A percentile compares a stretch with the other conserved stretches of the same genome.
Conservation (phyloP, 352 stramenopile genomes). For the Phytophthora fragariae region DNA sequence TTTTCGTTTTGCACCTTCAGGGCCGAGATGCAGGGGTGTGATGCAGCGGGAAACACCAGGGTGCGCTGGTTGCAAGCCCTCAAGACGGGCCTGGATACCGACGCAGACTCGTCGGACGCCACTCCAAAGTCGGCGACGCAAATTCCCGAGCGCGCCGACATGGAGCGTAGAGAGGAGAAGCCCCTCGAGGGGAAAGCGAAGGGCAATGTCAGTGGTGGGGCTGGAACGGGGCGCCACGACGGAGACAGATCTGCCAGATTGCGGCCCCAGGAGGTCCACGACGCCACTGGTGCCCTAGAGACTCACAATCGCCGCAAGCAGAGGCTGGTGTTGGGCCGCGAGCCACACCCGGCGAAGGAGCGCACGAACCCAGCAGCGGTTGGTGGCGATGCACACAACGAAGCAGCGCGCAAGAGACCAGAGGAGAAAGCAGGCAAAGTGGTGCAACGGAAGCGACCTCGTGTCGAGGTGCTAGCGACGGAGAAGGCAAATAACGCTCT, state of each 20-base stretch:
- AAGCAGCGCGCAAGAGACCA: neutral
- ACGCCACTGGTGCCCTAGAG: neutral
- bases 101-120: neutral
- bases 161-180: neutral
- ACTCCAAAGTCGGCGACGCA: neutral
- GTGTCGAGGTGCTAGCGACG: neutral
- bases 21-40: too few species aligned
- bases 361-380: neutral
- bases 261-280: neutral
- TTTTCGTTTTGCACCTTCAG: too few species aligned
- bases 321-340: neutral
- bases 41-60: too few species aligned
- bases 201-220: neutral
- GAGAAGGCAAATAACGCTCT: neutral
- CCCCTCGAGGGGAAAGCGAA: neutral
- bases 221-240: neutral
- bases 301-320: neutral
- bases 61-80: neutral
- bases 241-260: neutral
- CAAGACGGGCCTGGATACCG: neutral
- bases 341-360: neutral
- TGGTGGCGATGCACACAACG: neutral
- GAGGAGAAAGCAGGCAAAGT: neutral
- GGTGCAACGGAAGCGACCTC: constrained; percentile 12
- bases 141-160: neutral